Evolutionary conservation across 768 basidiomycete species (phyloP), one percentile per base, ranked within the genome.

Genomic region (Rickenella mellea): DNA sequence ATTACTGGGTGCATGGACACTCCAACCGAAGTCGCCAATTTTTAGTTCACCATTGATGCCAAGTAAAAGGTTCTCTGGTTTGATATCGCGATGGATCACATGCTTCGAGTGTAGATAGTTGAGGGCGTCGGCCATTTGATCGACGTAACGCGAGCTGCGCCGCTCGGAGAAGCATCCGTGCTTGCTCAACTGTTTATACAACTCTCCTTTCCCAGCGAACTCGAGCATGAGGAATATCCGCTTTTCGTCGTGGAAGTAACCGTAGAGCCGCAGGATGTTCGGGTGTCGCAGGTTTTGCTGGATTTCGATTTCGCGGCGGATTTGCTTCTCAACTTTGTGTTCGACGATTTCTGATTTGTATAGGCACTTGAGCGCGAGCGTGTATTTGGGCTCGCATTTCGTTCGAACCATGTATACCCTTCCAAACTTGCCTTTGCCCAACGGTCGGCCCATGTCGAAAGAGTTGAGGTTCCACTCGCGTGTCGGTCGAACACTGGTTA

Each of bases 381-480:
- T 94, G 68, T 87, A 98, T 46, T 82, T 77, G 1, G 92, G 90
- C 45, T 82, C 75, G 46, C 68, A 61, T 60, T 93, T 94, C 15
- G 94, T 97, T 39, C 93, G 79, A 33, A 94, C 91, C 83, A 98
- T 93, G 69, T 99, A 98, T 20, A 99, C 96, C 2, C 91, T 85
- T 1, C 96, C 96, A 52, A 98, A 99, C 67, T 98, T 98, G 35
- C 96, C 96, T 60, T 98, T 97, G n/a, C 96, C 96, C 1, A 99
- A 73, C 3, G 92, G 91, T 9, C 91, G 78, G 14, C 96, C 94
- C 55, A 98, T 94, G 48, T 96, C 90, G 52, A 99, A 96, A 41
- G 80, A 73, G 45, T 77, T 75, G 4, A 98, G 68, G 24, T 75
- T 78, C 83, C 92, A 91, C 54, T 90, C 87, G 15, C 80, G 76